These are phyloP conservation scores for Centella asiatica DNA, from an alignment of 129 eudicot genomes.

Conservation along the genomic window DNA sequence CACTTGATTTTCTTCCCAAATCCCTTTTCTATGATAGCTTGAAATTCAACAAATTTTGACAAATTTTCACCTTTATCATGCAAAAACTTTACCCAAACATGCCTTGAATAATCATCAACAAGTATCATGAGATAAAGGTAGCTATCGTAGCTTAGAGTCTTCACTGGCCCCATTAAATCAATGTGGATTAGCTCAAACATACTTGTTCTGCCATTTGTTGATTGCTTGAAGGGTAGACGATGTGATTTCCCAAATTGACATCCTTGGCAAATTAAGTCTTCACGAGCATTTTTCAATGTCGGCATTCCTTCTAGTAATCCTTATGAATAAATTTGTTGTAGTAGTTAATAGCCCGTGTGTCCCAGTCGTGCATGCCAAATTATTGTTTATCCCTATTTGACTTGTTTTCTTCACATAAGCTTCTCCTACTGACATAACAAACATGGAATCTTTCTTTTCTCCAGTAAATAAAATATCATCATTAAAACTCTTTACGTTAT, in stretches of 20 bases:
- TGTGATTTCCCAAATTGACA: not conserved
- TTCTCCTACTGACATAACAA: not conserved
- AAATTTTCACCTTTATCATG: conserved; percentile 6
- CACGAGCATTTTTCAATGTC: not conserved
- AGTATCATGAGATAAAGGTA: not conserved
- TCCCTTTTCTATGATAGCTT: not conserved
- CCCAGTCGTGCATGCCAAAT: not conserved
- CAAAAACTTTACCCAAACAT: not conserved
- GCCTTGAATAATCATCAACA: not conserved
- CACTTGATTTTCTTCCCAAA: not conserved
- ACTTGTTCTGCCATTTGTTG: not conserved
- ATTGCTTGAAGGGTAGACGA: not conserved
- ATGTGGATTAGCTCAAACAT: not conserved
- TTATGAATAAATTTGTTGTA: not conserved
- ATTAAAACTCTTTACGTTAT: not conserved
- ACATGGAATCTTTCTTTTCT: not conserved
- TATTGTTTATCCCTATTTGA: not conserved
- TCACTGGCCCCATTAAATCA: not conserved
- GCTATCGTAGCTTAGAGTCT: not conserved
- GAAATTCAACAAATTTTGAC: not conserved
- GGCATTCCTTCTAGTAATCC: not conserved
- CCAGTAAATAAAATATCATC: not conserved
- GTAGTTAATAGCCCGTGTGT: not conserved
- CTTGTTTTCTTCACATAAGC: not conserved
- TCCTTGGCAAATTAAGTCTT: not conserved